Evolutionary conservation across 257 asterid species (phyloP), one percentile per base, ranked within the genome.

Genomic region (Thymus quinquecostatus): DNA sequence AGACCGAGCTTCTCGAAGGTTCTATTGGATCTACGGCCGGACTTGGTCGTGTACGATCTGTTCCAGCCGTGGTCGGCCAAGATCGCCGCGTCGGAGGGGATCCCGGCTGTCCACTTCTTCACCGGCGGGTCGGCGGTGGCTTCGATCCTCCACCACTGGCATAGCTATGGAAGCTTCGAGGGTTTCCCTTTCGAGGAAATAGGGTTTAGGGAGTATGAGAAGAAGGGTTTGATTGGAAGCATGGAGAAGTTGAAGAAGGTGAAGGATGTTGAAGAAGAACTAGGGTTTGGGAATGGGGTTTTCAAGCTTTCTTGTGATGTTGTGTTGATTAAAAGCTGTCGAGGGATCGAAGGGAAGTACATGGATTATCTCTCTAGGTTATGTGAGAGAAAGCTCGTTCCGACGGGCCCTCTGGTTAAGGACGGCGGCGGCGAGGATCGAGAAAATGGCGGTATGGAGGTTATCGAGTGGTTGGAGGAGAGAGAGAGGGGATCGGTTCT

Each of bases 1-100:
- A 68, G 43, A 8, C 55, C 79, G 5, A 54, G 12, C 55, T 75
- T 79, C 5, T 49, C 8, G 43, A 53, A 4, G 67, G 74, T 55
- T 57, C 27, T 79, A 51, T 59, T 45, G 3, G 9, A 47, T 5
- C 45, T 77, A 0, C 64, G n/a, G 10, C 87, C 84, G 0, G 77
- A 77, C 33, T 68, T 82, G 72, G 63, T 79, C 1, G 78, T 82
- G 8, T 82, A 60, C 43, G 87, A 82, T 60, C 65, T 48, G 0
- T 64, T 75, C 51, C 83, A 78, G 51, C 80, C 81, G 1, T 79
- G 83, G 83, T 58, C 80, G 14, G 77, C 81, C 3, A 74, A 66
- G 1, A 10, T 64, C 6, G 82, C 84, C 49, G 47, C 72, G 3
- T 75, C 84, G 11, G 53, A 56, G 21, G 81, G 76, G 0, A 76